phyloP scores from a whole-genome alignment of 2,329 filamentous ascomycete genomes.

The Septoria petroselini region DNA sequence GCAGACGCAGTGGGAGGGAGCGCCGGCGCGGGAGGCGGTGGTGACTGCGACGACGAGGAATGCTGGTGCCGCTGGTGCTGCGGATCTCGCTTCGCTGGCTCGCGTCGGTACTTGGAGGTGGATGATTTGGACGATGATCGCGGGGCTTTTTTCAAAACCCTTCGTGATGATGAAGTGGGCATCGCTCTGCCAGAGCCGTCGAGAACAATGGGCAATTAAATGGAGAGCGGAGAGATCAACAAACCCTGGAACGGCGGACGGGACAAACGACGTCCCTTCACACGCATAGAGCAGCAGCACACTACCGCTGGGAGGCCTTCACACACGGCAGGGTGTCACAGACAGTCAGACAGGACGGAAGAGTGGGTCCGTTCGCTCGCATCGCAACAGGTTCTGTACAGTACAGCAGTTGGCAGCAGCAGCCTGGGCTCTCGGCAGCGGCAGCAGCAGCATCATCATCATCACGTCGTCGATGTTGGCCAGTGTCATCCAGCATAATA shows the following conservation, averaged over 20 bases:
- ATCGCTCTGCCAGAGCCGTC: background rate
- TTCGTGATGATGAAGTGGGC: background rate
- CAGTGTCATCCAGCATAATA: no score
- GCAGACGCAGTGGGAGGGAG: background rate
- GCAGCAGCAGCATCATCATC: no score
- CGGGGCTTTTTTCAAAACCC: background rate
- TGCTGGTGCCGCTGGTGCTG: no score
- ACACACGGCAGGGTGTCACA: slow-evolving; percentile 4
- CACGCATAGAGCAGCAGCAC: no score
- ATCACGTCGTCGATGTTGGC: no score
- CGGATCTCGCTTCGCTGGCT: slow-evolving; percentile 7
- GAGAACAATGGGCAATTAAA: slow-evolving; percentile 12
- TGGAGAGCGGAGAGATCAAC: slow-evolving; percentile 5
- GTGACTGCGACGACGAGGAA: no score
- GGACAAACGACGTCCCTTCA: slow-evolving; percentile 7
- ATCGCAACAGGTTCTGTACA: background rate
- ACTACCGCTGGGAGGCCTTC: no score
- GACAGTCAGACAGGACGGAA: background rate
- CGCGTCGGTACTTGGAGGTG: background rate
- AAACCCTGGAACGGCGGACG: slow-evolving; percentile 4
- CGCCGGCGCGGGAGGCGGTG: background rate
- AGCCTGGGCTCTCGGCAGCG: no score
- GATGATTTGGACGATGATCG: no score
- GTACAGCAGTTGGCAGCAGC: no score
- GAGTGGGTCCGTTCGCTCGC: no score